These are phyloP conservation scores for Nakazawaea holstii DNA, from an alignment of 805 yeast genomes.

Conservation along the genomic window DNA sequence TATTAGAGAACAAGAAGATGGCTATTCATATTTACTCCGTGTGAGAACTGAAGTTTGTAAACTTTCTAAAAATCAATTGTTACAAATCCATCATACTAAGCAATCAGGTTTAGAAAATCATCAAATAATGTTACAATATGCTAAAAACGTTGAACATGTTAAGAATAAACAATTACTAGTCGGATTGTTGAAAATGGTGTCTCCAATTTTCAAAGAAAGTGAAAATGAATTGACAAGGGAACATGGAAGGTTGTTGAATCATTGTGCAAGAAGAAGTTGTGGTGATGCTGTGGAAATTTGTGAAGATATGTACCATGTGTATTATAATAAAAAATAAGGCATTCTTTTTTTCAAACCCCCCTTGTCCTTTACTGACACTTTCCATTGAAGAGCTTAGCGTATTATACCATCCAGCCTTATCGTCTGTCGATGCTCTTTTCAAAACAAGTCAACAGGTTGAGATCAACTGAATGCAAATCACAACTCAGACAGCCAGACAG, in stretches of 20 bases:
- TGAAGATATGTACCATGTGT: slow-evolving; percentile 40
- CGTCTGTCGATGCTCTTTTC: too few species aligned
- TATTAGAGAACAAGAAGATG: slow-evolving; percentile 38
- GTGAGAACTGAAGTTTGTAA: slow-evolving; percentile 36
- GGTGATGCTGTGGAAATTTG: slow-evolving; percentile 43
- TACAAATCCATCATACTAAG: slow-evolving; percentile 27
- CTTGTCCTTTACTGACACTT: too few species aligned
- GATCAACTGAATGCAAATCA: too few species aligned
- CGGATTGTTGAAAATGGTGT: slow-evolving; percentile 48
- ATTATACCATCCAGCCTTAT: too few species aligned
- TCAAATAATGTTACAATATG: slow-evolving; percentile 34
- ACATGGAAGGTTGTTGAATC: slow-evolving; percentile 43
- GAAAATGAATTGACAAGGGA: slow-evolving; percentile 58
- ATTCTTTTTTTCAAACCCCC: too few species aligned
- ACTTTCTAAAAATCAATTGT: slow-evolving; percentile 24
- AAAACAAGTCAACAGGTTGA: too few species aligned
- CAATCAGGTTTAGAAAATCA: slow-evolving; percentile 33
- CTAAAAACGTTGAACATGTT: slow-evolving; percentile 32
- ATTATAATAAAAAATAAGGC: neutral
- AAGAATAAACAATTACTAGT: slow-evolving; percentile 42
- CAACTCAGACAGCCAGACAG: too few species aligned
- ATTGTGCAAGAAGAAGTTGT: slow-evolving; percentile 49
- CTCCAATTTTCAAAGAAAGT: slow-evolving; percentile 32
- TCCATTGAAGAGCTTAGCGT: too few species aligned
- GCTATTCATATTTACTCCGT: slow-evolving; percentile 44